Evolutionary conservation across 306 rosid species (phyloP).

Genomic region (Geum urbanum): DNA sequence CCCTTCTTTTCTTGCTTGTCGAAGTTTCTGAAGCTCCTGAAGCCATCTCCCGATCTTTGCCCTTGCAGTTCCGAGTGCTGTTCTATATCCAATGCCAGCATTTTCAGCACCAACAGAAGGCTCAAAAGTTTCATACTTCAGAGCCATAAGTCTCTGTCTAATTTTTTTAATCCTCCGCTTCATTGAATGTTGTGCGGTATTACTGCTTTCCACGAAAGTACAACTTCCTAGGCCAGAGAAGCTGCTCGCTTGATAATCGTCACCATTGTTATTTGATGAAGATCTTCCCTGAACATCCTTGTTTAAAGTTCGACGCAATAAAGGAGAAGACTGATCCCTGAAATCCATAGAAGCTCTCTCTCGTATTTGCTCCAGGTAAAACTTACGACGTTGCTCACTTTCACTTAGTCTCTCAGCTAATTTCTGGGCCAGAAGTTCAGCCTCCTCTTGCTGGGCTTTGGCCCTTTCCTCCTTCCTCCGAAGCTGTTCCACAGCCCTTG

Average conservation of each 20-base stretch:
- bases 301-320: slow-evolving; percentile 58
- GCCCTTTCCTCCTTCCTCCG: slow-evolving; percentile 98
- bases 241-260: slow-evolving; percentile 63
- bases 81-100: slow-evolving; percentile 87
- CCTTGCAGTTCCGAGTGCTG: slow-evolving; percentile 81
- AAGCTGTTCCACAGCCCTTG: slow-evolving; percentile 87
- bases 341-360: slow-evolving; percentile 96
- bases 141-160: slow-evolving; percentile 94
- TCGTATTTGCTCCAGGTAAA: slow-evolving; percentile 91
- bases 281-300: slow-evolving; percentile 78
- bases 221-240: slow-evolving; percentile 47
- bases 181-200: slow-evolving; percentile 61
- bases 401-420: slow-evolving; percentile 95
- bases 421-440: slow-evolving; percentile 96
- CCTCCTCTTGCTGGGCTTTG: slow-evolving; percentile 97
- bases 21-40: slow-evolving; percentile 93
- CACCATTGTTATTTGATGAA: slow-evolving; percentile 46
- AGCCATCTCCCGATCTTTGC: slow-evolving; percentile 95
- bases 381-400: slow-evolving; percentile 94
- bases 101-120: slow-evolving; percentile 74
- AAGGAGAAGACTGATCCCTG: slow-evolving; percentile 94
- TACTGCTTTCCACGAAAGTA: slow-evolving; percentile 53
- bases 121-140: slow-evolving; percentile 82
- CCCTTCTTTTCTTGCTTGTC: slow-evolving; percentile 99
- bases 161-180: slow-evolving; percentile 92